Evolutionary conservation across 73 alveolate genomes (phyloP), one percentile per base, ranked within the genome.

Genomic region (Paramecium sexaurelia): DNA sequence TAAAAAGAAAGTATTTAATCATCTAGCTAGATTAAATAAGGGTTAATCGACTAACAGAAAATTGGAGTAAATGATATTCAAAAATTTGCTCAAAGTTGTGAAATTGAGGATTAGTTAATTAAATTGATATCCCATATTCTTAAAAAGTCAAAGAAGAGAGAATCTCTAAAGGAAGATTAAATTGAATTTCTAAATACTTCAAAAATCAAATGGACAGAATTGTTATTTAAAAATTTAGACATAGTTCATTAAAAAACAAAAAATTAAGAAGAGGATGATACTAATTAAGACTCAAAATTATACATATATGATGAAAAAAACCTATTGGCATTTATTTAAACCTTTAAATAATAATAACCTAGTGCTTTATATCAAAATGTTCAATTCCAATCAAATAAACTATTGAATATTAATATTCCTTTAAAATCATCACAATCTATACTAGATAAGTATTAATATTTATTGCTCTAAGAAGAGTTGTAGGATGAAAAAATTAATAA

Each of bases 181-280:
- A 35, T 73, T 20, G 87, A 73, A n/a, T 32, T 73, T 20, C 33
- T 73, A 37, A 73, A 73, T n/a, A 37, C 32, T 10, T 35, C 87
- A 6, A 73, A 35, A 73, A 24, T 9, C 7, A 73, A 35, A 73
- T 73, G 87, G 87, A 73, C 87, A 32, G 87, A 73, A 29, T 73
- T 73, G 7, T 20, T 73, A 73, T 73, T 73, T 41, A 73, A 73
- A 73, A 73, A 73, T 73, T 73, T 73, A 73, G 87, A 73, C 19
- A 37, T 73, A 5, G 87, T 73, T 73, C 45, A 73, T 73, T 19
- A 27, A 73, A 73, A 35, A 37, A 15, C 56, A 32, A 73, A 73
- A 36, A 20, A 73, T 35, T 73, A 73, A 9, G 87, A 73, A 73
- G 87, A 73, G n/a, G 87, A 73, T 73, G 87, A 73, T 4, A 32